These are phyloP conservation scores for Capronia americana DNA, from an alignment of 2,329 filamentous ascomycete genomes.

Conservation along the genomic window DNA sequence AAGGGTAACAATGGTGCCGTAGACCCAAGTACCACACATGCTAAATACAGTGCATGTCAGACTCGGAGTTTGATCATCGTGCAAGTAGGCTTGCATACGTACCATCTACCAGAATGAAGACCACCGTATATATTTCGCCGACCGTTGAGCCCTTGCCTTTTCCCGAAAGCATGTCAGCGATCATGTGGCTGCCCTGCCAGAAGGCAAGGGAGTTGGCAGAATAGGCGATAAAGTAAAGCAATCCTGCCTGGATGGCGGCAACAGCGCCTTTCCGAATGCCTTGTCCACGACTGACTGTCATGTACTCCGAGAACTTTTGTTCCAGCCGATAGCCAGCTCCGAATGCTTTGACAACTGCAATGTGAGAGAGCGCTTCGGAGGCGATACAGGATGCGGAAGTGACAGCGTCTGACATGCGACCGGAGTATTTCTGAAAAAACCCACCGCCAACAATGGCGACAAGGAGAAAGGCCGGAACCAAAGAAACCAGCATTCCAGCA, in stretches of 20 bases:
- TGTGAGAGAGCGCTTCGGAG: constrained; percentile 58
- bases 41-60: no score
- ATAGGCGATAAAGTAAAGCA: constrained; percentile 45
- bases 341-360: constrained; percentile 58
- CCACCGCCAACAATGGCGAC: constrained; percentile 54
- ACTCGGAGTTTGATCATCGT: constrained; percentile 41
- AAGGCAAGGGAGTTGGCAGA: constrained; percentile 45
- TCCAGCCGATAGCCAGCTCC: constrained; percentile 60
- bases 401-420: constrained; percentile 57
- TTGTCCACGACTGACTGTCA: constrained; percentile 39
- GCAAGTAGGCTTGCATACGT: constrained; percentile 29
- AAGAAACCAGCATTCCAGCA: constrained; percentile 53
- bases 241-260: constrained; percentile 43
- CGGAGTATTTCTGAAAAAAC: constrained; percentile 54
- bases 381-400: constrained; percentile 65
- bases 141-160: constrained; percentile 47
- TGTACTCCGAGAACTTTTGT: constrained; percentile 41
- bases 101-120: constrained; percentile 62
- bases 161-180: constrained; percentile 46
- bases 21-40: no score
- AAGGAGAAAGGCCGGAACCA: constrained; percentile 55
- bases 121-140: constrained; percentile 62
- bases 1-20: no score
- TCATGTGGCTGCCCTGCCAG: constrained; percentile 56
- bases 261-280: constrained; percentile 43